Evolutionary conservation across 139 green algal genomes (phyloP).

Genomic region (Chlorella sp.): DNA sequence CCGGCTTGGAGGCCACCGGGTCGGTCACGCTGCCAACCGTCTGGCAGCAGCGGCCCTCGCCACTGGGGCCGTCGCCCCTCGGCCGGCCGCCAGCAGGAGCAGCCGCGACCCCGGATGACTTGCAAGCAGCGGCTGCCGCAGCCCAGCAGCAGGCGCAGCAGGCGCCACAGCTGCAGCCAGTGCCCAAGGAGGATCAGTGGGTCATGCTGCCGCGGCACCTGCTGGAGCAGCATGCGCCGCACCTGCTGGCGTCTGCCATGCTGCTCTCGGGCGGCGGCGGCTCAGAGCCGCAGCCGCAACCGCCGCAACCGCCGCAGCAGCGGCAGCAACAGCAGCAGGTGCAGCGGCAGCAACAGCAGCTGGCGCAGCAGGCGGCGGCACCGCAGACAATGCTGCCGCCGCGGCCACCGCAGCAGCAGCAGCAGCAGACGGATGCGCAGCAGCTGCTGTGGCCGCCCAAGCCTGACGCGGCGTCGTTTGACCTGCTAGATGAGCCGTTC

Average conservation of each 20-base stretch:
- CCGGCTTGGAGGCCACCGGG: no score
- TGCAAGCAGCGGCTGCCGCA: background rate
- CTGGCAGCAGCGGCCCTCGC: no score
- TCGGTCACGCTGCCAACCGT: no score
- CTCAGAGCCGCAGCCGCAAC: background rate
- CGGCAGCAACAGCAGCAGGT: background rate
- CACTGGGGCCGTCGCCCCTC: no score
- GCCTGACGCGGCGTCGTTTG: background rate
- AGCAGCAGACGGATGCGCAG: background rate
- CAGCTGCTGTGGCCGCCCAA: background rate
- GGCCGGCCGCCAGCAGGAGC: no score
- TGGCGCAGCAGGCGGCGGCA: no score
- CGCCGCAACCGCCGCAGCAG: background rate
- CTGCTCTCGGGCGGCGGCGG: no score
- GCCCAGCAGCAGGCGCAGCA: background rate
- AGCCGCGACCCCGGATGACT: background rate
- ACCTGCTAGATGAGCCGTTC: background rate
- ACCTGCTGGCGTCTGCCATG: background rate
- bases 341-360: background rate
- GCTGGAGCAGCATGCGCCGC: conserved; percentile 24
- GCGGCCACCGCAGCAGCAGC: background rate
- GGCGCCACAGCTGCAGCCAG: conserved; percentile 7
- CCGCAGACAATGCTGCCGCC: background rate
- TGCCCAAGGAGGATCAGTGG: conserved; percentile 3
- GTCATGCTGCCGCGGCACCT: conserved; percentile 27